Percentiles rank a stretch among this genome's conserved stretches.
Evolutionary conservation across 176 grass and related monocot species (phyloP).

Genomic region (Oryza meyeriana): DNA sequence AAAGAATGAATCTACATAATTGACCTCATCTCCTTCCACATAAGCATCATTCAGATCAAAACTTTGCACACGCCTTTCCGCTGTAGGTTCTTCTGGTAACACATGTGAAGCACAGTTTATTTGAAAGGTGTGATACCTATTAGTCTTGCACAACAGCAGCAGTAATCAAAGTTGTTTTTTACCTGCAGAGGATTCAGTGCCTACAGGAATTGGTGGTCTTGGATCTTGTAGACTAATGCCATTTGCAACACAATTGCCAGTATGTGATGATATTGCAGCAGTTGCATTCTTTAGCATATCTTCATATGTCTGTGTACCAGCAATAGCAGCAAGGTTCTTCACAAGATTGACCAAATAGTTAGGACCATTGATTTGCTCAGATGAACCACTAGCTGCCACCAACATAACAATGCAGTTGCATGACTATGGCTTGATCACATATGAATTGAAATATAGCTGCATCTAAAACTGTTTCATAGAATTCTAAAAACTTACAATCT

Average conservation of each 20-base stretch:
- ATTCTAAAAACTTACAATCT: slow-evolving; percentile 58
- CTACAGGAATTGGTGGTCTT: slow-evolving; percentile 21
- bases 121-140: neutral
- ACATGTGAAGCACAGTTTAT: slow-evolving; percentile 27
- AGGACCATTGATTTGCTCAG: slow-evolving; percentile 45
- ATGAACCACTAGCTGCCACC: slow-evolving; percentile 47
- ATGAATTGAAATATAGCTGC: neutral
- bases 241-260: slow-evolving; percentile 37
- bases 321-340: slow-evolving; percentile 54
- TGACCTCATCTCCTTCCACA: slow-evolving; percentile 59
- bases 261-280: slow-evolving; percentile 40
- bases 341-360: slow-evolving; percentile 56
- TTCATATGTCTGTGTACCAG: slow-evolving; percentile 53
- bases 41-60: slow-evolving; percentile 83
- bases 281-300: slow-evolving; percentile 47
- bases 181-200: slow-evolving; percentile 30
- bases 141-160: slow-evolving; percentile 9
- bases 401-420: slow-evolving; percentile 21
- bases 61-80: slow-evolving; percentile 32
- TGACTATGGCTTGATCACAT: neutral
- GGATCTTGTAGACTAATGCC: slow-evolving; percentile 20
- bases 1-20: slow-evolving; percentile 27
- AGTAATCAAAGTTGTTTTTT: slow-evolving; percentile 24
- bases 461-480: neutral
- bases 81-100: slow-evolving; percentile 31